Conservation (phyloP, 2,329 filamentous ascomycete species). For the Nemania sp. region DNA sequence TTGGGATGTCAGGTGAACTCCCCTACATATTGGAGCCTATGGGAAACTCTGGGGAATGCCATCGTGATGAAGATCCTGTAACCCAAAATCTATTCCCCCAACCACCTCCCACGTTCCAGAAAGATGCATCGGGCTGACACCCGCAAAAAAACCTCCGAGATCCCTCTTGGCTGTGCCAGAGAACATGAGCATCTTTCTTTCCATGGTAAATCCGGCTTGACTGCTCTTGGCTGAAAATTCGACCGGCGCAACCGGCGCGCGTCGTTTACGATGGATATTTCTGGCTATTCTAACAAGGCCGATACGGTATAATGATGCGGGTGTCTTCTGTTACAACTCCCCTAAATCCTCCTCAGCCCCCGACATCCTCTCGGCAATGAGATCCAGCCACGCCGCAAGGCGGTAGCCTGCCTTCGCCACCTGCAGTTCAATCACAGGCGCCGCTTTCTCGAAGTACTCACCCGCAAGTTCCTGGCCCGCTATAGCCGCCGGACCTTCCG, state of each 20-base stretch:
- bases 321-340: constrained; percentile 49
- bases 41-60: background rate
- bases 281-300: constrained; percentile 4
- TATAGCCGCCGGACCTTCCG: constrained; percentile 69
- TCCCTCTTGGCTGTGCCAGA: background rate
- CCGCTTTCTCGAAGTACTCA: constrained; percentile 72
- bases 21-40: constrained; percentile 1
- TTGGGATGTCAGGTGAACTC: background rate
- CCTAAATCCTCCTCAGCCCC: constrained; percentile 40
- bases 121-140: background rate
- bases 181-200: background rate
- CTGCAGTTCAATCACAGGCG: constrained; percentile 73
- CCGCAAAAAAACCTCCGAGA: constrained; percentile 11
- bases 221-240: background rate
- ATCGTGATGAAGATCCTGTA: constrained; percentile 2
- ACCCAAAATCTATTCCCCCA: background rate
- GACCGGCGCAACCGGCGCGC: too few species aligned
- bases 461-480: constrained; percentile 70
- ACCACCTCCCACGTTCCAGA: constrained; percentile 8
- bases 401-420: constrained; percentile 77
- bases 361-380: constrained; percentile 61
- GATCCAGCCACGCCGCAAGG: constrained; percentile 75
- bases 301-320: constrained; percentile 1
- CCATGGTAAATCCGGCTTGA: constrained; percentile 2
- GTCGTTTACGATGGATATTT: constrained; percentile 6